phyloP scores from a whole-genome alignment of 1,284 basidiomycete species.

The Tilletia walkeri region DNA sequence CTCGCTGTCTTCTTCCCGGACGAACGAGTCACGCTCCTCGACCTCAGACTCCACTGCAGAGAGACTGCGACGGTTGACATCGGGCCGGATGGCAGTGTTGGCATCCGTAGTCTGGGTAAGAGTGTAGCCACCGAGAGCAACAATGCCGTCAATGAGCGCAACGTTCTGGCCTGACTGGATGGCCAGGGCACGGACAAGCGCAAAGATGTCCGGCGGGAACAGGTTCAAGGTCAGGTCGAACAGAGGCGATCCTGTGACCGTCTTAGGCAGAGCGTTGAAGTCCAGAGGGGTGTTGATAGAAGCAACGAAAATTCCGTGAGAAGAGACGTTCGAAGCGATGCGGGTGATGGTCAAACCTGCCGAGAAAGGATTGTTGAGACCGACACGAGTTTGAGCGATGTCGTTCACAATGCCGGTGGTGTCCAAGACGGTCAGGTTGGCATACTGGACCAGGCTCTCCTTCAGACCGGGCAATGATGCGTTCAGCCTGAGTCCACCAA shows the following conservation, averaged over 20 bases:
- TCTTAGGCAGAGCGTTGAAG: conserved; percentile 64
- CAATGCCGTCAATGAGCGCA: conserved; percentile 68
- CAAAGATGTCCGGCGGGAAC: conserved; percentile 71
- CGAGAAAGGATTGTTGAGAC: conserved; percentile 70
- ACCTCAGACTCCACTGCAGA: conserved; percentile 28
- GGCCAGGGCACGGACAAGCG: conserved; percentile 68
- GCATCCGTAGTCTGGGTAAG: conserved; percentile 59
- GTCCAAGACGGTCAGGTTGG: conserved; percentile 64
- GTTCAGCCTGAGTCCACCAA: conserved; percentile 65
- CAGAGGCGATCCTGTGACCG: conserved; percentile 64
- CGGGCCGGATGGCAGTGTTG: conserved; percentile 7
- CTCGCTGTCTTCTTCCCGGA: conserved; percentile 39
- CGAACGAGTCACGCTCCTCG: conserved; percentile 25
- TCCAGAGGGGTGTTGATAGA: conserved; percentile 65
- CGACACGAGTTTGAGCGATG: conserved; percentile 68
- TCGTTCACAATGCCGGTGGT: conserved; percentile 69
- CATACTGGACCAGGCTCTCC: conserved; percentile 64
- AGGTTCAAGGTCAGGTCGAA: conserved; percentile 70
- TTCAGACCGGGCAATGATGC: conserved; percentile 67
- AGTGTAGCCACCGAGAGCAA: conserved; percentile 68
- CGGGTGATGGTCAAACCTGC: conserved; percentile 65
- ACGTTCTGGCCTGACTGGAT: conserved; percentile 67
- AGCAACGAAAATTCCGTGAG: conserved; percentile 68
- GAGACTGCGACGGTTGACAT: conserved; percentile 11
- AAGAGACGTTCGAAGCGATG: conserved; percentile 67